A percentile compares a stretch with the other conserved stretches of the same genome.
These are phyloP conservation scores for Inga leiocalycina DNA, from an alignment of 306 rosid species.

Conservation along the genomic window DNA sequence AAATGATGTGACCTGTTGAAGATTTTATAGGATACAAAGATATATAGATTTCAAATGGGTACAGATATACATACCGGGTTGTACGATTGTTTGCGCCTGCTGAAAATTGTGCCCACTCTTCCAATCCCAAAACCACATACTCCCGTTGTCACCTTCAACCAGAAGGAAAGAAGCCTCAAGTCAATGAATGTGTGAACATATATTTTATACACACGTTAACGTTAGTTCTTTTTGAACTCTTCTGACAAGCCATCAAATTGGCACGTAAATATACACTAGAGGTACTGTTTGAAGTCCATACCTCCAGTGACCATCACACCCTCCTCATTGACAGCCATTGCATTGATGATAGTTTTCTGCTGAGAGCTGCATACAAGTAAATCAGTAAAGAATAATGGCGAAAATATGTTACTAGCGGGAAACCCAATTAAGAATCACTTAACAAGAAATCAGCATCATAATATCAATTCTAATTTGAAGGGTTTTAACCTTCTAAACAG, in stretches of 20 bases:
- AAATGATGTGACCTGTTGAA: not conserved
- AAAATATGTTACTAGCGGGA: slow-evolving; percentile 13
- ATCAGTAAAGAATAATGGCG: slow-evolving; percentile 4
- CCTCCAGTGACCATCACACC: slow-evolving; percentile 98
- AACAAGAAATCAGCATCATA: not conserved
- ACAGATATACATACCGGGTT: slow-evolving; percentile 66
- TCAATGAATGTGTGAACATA: not conserved
- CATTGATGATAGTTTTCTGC: slow-evolving; percentile 93
- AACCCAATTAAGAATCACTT: not conserved
- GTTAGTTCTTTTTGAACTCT: not conserved
- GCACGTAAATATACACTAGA: not conserved
- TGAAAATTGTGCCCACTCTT: slow-evolving; percentile 97
- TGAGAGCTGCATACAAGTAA: slow-evolving; percentile 73
- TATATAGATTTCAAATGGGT: not conserved
- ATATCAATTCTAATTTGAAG: not conserved
- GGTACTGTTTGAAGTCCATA: slow-evolving; percentile 39
- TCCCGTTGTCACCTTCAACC: slow-evolving; percentile 90
- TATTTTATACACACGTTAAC: not conserved
- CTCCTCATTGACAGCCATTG: slow-evolving; percentile 97
- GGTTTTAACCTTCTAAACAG: not conserved
- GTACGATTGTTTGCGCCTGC: slow-evolving; percentile 94
- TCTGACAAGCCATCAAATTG: slow-evolving; percentile 2
- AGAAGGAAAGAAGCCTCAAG: not conserved
- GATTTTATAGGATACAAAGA: not conserved
- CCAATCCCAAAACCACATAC: slow-evolving; percentile 99